phyloP scores from a whole-genome alignment of 495 filamentous ascomycete species.

The Chaetomium tenue region DNA sequence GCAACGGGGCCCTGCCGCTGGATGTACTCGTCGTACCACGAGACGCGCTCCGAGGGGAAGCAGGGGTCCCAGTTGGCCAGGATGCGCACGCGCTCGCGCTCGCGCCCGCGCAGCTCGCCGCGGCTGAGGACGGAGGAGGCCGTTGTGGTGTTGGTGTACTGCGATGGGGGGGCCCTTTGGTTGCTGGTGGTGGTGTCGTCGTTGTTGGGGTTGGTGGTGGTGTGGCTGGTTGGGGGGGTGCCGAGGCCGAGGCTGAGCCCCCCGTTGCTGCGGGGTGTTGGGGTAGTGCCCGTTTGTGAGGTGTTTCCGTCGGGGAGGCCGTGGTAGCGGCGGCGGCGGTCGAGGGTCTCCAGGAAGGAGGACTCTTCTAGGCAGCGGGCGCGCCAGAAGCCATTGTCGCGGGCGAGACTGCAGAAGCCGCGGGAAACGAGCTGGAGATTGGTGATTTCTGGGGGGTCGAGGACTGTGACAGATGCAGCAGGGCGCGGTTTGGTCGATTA shows the following conservation, averaged over 20 bases:
- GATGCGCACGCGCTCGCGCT: conserved; percentile 51
- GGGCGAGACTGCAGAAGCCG: conserved; percentile 63
- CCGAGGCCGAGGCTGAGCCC: not conserved
- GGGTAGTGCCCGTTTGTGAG: conserved; percentile 1
- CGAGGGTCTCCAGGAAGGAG: conserved; percentile 50
- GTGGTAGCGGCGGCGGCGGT: conserved; percentile 43
- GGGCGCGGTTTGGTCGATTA: not conserved
- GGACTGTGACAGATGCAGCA: conserved; percentile 48
- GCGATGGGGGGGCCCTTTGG: not conserved
- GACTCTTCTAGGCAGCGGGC: conserved; percentile 71
- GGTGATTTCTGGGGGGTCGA: conserved; percentile 66
- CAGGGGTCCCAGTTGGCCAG: conserved; percentile 81
- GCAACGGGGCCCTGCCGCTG: conserved; percentile 72
- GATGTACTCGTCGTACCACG: conserved; percentile 89
- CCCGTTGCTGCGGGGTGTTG: not conserved
- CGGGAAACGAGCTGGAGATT: conserved; percentile 68
- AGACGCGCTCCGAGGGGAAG: conserved; percentile 62
- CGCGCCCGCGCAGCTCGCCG: conserved; percentile 17
- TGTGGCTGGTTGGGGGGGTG: not conserved
- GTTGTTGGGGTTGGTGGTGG: too few relatives aligned
- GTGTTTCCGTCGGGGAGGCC: conserved; percentile 29
- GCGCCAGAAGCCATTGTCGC: conserved; percentile 76
- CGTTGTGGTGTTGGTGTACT: not conserved
- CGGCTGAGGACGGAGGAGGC: not conserved
- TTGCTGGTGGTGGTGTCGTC: not conserved